Evolutionary conservation across 495 filamentous ascomycete genomes (phyloP), one percentile per base, ranked within the genome.

Genomic region (Neurospora cerealis): DNA sequence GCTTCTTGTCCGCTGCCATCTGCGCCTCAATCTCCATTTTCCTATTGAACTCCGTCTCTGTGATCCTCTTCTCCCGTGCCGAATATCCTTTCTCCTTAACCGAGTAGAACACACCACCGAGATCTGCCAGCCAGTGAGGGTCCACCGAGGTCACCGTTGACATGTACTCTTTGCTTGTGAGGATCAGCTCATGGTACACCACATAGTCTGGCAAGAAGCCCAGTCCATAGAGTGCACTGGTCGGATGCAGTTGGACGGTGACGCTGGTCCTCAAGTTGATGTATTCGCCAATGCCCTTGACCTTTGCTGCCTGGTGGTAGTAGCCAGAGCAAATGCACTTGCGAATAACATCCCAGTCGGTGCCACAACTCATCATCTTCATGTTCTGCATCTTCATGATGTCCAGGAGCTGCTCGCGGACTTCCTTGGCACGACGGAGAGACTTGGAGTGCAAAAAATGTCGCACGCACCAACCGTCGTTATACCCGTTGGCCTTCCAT

Each of bases 81-180:
- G 93, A 96, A 80, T 96, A 99, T 15, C 95, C 95, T 81, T 99
- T 99, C 84, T 98, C 95, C 83, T 97, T 98, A 79, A 98, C 89
- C 15, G 92, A 94, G 84, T 98, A 99, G 83, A 98, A 99, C 34
- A 99, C 96, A n/a, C 94, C 96, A 28, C 96, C 96, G 28, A 99
- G 88, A 78, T 99, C 96, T 19, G 96, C 96, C 77, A 99, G 90
- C 96, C 96, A 99, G 78, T 97, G 93, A 69, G 96, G 95, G 81
- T 99, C 96, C 4, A 99, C 96, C 1, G 94, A 89, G 7, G 96
- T 99, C 38, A 99, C 96, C 3, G 93, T 97, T 4, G 92, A 95
- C 95, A 99, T 98, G 85, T 98, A 99, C 83, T 98, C 96, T 80
- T 97, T 98, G 70, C 90, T 93, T 0, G 96, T 99, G 66, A 98